Evolutionary conservation across 768 basidiomycete species (phyloP), one percentile per base, ranked within the genome.

Genomic region (Phanerochaete carnosa): DNA sequence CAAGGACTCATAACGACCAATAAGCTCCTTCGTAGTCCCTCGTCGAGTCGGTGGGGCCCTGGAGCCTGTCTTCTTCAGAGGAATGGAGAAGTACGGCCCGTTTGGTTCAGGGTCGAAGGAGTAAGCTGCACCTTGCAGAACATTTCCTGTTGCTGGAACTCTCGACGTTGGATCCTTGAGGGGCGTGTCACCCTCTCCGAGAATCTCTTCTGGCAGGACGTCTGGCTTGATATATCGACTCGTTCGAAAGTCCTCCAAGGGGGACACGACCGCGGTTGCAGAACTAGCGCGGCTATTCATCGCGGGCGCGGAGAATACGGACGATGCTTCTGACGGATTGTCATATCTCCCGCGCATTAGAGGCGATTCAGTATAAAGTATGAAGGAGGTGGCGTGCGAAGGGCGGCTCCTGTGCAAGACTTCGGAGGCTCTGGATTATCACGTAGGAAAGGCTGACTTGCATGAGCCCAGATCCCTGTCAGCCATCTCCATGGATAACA

Each of bases 1-100:
- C 65, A 84, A 74, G 16, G 81, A 76, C 66, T 87, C 85, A 63
- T 78, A 86, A 52, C 76, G 77, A 61, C 74, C 75, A 64, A 86
- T 83, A 22, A 86, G 70, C 30, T 80, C 81, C 63, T 79, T 85
- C 2, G 84, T 78, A 23, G 84, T 70, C 13, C 60, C 56, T 15
- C 64, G 66, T 13, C 68, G 67, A 5, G 53, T n/a, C 12, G 66
- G 62, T 7, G 62, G n/a, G n/a, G 61, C 19, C 4, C 32, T 37
- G 3, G 28, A 19, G 16, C 50, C 39, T 9, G 19, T 54, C 15
- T 57, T 22, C 32, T 66, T 50, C 2, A 49, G 43, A 2, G 60
- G 63, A 30, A 62, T 58, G 15, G 64, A 65, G 52, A 64, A 62
- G 43, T 64, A 65, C 5, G 61, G 61, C 15, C 62, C 63, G 45